Base-by-base conservation (phyloP, 2,329 filamentous ascomycete genomes). In the Alternaria alternata region DNA sequence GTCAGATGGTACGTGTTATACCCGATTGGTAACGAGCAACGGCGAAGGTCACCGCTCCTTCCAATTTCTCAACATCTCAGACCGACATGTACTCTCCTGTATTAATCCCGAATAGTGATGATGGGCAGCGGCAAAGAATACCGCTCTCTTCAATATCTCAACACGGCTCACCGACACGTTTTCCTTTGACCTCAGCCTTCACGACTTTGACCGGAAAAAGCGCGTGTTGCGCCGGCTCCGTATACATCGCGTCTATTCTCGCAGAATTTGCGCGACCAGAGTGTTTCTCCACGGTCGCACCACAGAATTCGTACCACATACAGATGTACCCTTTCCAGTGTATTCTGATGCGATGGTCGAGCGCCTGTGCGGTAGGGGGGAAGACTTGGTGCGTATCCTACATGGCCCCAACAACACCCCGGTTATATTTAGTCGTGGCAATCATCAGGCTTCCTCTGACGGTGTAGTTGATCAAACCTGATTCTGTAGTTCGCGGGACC, bases 241-340 rank as follows among this genome's bases (percentile, higher is more conserved):
- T 38, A 30, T 5, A 28, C 24, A 14, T 34, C n/a, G 44, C 34
- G 30, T 36, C n/a, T 16, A 54, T 28, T 42, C 20, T 58, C 34
- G 22, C 43, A 26, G 28, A 9, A 38, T 57, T 46, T 47, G 57
- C 52, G 26, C 34, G 22, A 52, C 57, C 22, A 18, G 16, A 9
- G 32, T 47, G 53, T 57, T 57, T 60, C 57, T 60, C 57, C 57
- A 60, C 52, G 30, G 57, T 60, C 44, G 36, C 53, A 60, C 53
- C 32, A 41, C 46, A 8, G 34, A 43, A 41, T 34, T 16, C 47
- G 47, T 42, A 24, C 34, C 47, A 41, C 3, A 48, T 26, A 42
- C 39, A 41, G 18, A 36, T 22, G 11, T 26, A 18, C 32, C 32
- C 16, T n/a, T 26, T 22, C 16, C 11, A 41, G 28, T 24, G 24